phyloP scores from a whole-genome alignment of 768 basidiomycete species.

The Stropharia rugosoannulata region DNA sequence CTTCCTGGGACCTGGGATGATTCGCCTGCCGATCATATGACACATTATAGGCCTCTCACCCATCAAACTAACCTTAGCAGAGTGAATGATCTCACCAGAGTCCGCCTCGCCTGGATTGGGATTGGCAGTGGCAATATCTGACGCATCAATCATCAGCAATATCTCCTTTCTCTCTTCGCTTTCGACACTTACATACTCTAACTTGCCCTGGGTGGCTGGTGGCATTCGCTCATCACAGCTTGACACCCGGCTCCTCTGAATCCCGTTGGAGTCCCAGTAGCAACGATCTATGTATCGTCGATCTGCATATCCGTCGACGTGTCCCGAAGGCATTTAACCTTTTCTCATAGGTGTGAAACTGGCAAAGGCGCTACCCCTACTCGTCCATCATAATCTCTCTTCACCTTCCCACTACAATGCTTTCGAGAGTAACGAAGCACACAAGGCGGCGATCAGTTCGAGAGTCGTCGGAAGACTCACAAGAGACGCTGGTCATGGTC shows the following conservation, averaged over 20 bases:
- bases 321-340: not conserved
- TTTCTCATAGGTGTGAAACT: constrained; percentile 21
- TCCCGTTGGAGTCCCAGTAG: not conserved
- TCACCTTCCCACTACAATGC: constrained; percentile 22
- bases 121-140: not conserved
- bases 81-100: not conserved
- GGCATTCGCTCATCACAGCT: not conserved
- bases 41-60: not conserved
- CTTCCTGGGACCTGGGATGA: too few species aligned
- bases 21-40: not conserved
- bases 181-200: too few species aligned
- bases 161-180: too few species aligned
- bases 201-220: not conserved
- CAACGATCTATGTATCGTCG: constrained; percentile 1
- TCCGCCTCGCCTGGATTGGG: not conserved
- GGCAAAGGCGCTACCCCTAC: constrained; percentile 1
- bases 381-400: constrained; percentile 11
- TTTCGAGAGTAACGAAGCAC: constrained; percentile 27
- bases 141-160: not conserved
- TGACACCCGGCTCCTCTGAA: not conserved
- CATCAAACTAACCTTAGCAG: not conserved
- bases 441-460: constrained; percentile 15
- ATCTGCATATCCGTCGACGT: constrained; percentile 5
- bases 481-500: not conserved
- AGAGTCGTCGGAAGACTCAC: not conserved